Conservation (phyloP, 1,284 basidiomycete genomes). For the Rhizoctonia solani region DNA sequence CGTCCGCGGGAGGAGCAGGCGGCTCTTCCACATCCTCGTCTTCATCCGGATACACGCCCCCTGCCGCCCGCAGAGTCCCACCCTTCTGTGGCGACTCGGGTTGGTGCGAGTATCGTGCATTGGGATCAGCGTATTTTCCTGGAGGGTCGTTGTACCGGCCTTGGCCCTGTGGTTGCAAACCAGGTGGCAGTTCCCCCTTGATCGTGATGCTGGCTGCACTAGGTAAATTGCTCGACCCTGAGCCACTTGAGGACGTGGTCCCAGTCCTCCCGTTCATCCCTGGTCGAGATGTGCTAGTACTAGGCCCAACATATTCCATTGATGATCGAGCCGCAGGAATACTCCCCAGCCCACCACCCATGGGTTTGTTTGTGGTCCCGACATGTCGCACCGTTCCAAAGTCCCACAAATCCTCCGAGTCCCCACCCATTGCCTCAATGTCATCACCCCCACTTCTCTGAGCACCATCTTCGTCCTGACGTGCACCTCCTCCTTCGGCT, state of each 20-base stretch:
- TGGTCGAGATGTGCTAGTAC: slow-evolving; percentile 1
- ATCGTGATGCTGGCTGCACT: slow-evolving; percentile 51
- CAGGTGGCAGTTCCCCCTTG: slow-evolving; percentile 62
- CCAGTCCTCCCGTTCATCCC: slow-evolving; percentile 25
- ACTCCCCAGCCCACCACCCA: slow-evolving; percentile 2
- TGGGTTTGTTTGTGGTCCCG: slow-evolving; percentile 33
- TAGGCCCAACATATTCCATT: slow-evolving; percentile 31
- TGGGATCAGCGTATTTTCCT: slow-evolving; percentile 41
- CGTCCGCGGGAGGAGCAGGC: slow-evolving; percentile 44
- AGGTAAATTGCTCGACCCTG: slow-evolving; percentile 21
- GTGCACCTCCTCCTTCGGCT: slow-evolving; percentile 79
- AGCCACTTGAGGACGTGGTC: slow-evolving; percentile 22
- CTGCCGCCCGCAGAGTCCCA: slow-evolving; percentile 61
- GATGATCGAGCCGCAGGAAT: slow-evolving; percentile 19
- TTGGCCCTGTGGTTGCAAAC: slow-evolving; percentile 49
- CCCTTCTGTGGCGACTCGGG: slow-evolving; percentile 25
- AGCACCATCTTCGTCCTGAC: slow-evolving; percentile 66
- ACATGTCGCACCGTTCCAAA: slow-evolving; percentile 86
- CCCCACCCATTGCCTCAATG: slow-evolving; percentile 56
- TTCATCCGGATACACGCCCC: slow-evolving; percentile 50
- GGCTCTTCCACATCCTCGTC: slow-evolving; percentile 60
- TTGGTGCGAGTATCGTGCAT: slow-evolving; percentile 35
- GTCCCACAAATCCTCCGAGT: slow-evolving; percentile 95
- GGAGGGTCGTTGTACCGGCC: slow-evolving; percentile 42
- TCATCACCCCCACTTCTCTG: slow-evolving; percentile 61